Conservation (phyloP, 768 basidiomycete genomes). For the Pleurotus djamor region DNA sequence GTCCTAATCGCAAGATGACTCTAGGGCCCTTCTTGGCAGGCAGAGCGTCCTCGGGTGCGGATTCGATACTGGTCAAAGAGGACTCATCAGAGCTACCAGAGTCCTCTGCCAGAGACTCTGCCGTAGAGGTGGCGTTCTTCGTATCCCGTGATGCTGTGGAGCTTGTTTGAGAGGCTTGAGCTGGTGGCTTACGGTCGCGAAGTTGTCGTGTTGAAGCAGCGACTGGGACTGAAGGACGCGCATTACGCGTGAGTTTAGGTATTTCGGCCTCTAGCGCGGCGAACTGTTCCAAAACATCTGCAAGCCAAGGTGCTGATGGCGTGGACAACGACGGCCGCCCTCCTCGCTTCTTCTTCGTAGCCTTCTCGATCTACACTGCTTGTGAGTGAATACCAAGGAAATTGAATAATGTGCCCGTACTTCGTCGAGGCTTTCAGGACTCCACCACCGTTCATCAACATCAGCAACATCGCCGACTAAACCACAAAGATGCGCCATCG, state of each 20-base stretch:
- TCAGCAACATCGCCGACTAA: constrained; percentile 40
- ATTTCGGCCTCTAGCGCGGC: constrained; percentile 34
- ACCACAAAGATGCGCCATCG: constrained; percentile 80
- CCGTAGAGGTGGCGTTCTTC: constrained; percentile 1
- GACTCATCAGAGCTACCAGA: constrained; percentile 19
- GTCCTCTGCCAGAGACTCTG: constrained; percentile 15
- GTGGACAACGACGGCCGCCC: constrained; percentile 39
- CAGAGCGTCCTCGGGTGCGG: not conserved
- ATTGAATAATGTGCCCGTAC: constrained; percentile 26
- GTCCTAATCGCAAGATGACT: constrained; percentile 29
- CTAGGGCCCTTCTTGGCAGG: constrained; percentile 25
- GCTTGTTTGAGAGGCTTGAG: not conserved
- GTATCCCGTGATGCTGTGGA: constrained; percentile 1
- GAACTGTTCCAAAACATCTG: constrained; percentile 51
- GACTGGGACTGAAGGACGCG: constrained; percentile 17
- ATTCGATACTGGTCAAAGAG: not conserved
- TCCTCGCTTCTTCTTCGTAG: constrained; percentile 59
- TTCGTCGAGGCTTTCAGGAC: constrained; percentile 51
- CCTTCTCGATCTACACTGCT: constrained; percentile 55
- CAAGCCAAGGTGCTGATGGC: constrained; percentile 54
- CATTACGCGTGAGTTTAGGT: constrained; percentile 16
- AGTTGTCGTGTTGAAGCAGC: constrained; percentile 43
- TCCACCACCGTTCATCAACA: constrained; percentile 65
- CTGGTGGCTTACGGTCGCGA: constrained; percentile 41
- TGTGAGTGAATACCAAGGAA: not conserved